Base-by-base conservation (phyloP, 371 early-diverging fungal species). In the Mortierella polycephala region DNA sequence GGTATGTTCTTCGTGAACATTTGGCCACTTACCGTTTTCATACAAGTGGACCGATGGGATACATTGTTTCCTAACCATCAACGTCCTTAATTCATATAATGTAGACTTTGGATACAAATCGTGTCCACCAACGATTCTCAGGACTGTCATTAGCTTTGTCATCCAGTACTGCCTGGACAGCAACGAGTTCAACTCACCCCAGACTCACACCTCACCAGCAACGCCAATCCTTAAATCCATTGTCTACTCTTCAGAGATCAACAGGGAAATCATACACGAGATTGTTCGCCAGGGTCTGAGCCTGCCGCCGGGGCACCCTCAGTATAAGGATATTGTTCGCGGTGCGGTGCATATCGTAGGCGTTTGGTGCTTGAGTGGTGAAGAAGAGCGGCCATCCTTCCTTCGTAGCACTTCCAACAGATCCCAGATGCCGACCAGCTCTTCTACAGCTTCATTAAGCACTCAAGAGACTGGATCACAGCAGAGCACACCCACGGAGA, bases 241-340 rank as follows among this genome's bases (percentile, higher is more conserved):
- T 41, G 85, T 95, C 2, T 74, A 92, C 1, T 86, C 87, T 2
- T 85, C 88, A 0, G 86, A 89, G 23, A 87, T 86, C 66, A 92
- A 90, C 23, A 83, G 93, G 7, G 93, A 93, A 68, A 86, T 92
- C 66, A 83, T 93, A 18, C 93, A 93, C 71, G 96, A 95, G 71
- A 83, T 92, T 53, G 66, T 94, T 6, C 83, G 92, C 39, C 95
- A 94, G 64, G 83, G 90, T 2, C 70, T 94, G 11, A 67, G 89
- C 39, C 63, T 93, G 20, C 93, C 93, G 8, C 81, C 81, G 51
- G 79, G 62, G 3, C 85, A 86, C 56, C 69, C 84, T 11, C 75
- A 85, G 21, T 87, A 89, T 66, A 83, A 88, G 66, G 92, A 93
- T 37, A 89, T 91, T 45, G 87, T 86, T 1, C 85, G 92, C 6